Percentiles rank a stretch among this genome's conserved stretches.
phyloP scores from a whole-genome alignment of 768 basidiomycete genomes.

The Tricholoma sp. region DNA sequence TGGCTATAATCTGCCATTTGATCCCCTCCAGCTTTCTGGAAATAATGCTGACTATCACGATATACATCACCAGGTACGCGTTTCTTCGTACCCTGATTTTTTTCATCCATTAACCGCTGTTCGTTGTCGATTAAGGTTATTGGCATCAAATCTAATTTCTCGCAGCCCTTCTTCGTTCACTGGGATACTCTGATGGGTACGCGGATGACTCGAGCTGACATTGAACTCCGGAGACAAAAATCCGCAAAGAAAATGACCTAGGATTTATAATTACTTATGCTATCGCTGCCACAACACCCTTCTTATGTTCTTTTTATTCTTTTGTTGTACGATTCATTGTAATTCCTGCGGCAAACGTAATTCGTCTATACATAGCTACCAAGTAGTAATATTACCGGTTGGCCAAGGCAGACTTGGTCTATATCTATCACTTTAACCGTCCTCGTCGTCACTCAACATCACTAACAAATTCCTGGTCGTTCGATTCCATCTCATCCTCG shows the following conservation, averaged over 20 bases:
- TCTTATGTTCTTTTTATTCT: not conserved
- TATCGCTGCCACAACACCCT: not conserved
- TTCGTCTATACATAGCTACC: not conserved
- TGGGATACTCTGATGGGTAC: constrained; percentile 89
- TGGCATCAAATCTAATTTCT: constrained; percentile 94
- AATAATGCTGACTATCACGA: constrained; percentile 98
- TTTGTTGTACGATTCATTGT: not conserved
- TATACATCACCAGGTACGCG: constrained; percentile 87
- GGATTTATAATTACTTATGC: not conserved
- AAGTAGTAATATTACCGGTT: constrained; percentile 40
- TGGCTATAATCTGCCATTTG: constrained; percentile 85
- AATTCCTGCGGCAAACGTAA: not conserved
- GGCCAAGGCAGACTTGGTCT: constrained; percentile 47
- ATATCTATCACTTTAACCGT: constrained; percentile 60
- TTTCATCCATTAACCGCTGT: constrained; percentile 1
- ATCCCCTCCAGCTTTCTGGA: constrained; percentile 81
- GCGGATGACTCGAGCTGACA: constrained; percentile 68
- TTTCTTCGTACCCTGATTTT: not conserved
- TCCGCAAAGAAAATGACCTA: constrained; percentile 24
- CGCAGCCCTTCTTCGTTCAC: constrained; percentile 94
- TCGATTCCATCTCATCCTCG: constrained; percentile 46
- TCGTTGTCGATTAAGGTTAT: constrained; percentile 37
- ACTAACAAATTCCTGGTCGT: constrained; percentile 69
- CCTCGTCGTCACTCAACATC: constrained; percentile 67
- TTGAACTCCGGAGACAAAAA: constrained; percentile 46